Conservation (phyloP, 768 basidiomycete genomes). For the Imleria badia region DNA sequence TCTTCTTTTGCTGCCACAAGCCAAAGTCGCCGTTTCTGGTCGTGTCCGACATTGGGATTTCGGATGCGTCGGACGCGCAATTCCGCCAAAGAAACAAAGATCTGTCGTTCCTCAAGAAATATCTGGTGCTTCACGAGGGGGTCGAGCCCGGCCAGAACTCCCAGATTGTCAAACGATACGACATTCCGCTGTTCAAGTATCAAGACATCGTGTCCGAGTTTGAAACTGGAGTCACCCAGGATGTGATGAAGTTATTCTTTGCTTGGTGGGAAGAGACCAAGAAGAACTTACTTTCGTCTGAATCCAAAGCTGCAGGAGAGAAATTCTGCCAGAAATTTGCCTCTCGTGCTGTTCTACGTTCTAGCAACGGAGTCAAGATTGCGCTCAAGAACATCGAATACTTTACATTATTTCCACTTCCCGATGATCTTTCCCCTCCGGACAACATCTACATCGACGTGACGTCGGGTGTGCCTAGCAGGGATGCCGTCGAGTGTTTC, state of each 20-base stretch:
- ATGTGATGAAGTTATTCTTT: slow-evolving; percentile 9
- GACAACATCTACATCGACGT: slow-evolving; percentile 69
- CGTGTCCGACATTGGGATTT: slow-evolving; percentile 10
- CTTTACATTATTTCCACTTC: slow-evolving; percentile 54
- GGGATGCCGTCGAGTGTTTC: slow-evolving; percentile 44
- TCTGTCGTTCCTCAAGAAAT: slow-evolving; percentile 6
- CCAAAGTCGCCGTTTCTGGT: slow-evolving; percentile 12
- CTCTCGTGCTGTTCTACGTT: slow-evolving; percentile 36
- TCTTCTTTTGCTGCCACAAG: slow-evolving; percentile 6
- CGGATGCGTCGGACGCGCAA: background rate
- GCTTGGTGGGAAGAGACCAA: slow-evolving; percentile 7
- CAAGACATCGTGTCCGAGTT: slow-evolving; percentile 12
- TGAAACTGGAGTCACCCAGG: slow-evolving; percentile 5
- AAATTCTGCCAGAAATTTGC: slow-evolving; percentile 37
- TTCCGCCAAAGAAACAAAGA: slow-evolving; percentile 7
- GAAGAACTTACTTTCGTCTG: background rate
- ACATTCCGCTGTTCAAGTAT: slow-evolving; percentile 3
- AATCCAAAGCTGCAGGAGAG: background rate
- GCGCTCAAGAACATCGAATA: slow-evolving; percentile 60
- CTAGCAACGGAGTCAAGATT: background rate
- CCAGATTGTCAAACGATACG: slow-evolving; percentile 7
- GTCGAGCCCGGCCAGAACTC: slow-evolving; percentile 1
- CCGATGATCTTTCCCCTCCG: slow-evolving; percentile 72
- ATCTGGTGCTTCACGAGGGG: background rate
- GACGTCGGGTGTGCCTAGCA: slow-evolving; percentile 53